Base-by-base conservation (phyloP, 495 filamentous ascomycete genomes). In the Parachaetomium inaequale region DNA sequence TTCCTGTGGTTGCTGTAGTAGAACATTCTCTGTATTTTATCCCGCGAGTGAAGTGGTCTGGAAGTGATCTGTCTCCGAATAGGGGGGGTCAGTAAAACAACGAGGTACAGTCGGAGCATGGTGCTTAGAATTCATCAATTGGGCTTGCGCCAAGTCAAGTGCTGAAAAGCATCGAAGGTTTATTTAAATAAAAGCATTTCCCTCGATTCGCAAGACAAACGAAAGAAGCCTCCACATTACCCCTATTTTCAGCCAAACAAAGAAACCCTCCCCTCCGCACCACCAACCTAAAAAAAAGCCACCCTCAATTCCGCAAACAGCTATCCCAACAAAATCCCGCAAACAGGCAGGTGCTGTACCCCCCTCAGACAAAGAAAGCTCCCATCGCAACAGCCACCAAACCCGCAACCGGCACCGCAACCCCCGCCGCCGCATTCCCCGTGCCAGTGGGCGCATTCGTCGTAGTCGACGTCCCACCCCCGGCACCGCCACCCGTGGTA, bases 341-440 rank as follows among this genome's bases (percentile, higher is more conserved):
- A 46, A 46, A 46, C 40, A 49, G 38, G 26, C n/a, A n/a, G n/a
- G n/a, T n/a, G n/a, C n/a, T n/a, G n/a, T n/a, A n/a, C n/a, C 11
- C 19, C 19, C 46, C 38, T 58, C 25, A 66, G 43, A 66, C 54
- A 63, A 63, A 61, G 50, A 63, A 34, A 52, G 57, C 65, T 3
- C 25, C 59, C 36, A 54, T 52, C 32, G 26, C 61, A 12, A 52
- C 65, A 29, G 58, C 61, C n/a, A 55, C 38, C 51, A 67, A 58
- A 21, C 61, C 65, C 45, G 61, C 61, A 40, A 63, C 43, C n/a
- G 61, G 57, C 34, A 25, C 51, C 58, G 17, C 46, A 15, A 45
- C 52, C 3, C 49, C 59, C 14, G 8, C 36, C 28, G 42, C 43
- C 25, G 29, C 61, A 46, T 42, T 55, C 43, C 34, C 45, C 57